Percentiles rank a stretch among this genome's conserved stretches.
Evolutionary conservation across 108 stramenopile species (phyloP).

Genomic region (Nannochloropsis gaditana): DNA sequence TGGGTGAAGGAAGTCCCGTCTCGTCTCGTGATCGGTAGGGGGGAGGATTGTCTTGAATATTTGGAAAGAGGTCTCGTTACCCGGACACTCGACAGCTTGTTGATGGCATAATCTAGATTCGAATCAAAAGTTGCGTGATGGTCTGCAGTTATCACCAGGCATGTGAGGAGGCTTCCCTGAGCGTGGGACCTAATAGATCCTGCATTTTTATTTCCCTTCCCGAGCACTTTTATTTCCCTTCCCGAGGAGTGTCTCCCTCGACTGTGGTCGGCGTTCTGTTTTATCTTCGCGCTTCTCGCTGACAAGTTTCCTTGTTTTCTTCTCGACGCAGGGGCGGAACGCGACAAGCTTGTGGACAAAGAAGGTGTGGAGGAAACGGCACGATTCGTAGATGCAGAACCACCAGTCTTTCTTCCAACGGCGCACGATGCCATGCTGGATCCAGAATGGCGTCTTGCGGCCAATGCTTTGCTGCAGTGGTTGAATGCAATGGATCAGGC

Average conservation of each 20-base stretch:
- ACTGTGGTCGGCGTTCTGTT: no score
- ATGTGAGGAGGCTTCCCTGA: no score
- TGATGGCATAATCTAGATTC: no score
- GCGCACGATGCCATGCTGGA: conserved; percentile 53
- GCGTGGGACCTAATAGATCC: no score
- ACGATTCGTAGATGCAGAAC: conserved; percentile 33
- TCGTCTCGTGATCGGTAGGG: conserved; percentile 2
- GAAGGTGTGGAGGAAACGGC: conserved; percentile 47
- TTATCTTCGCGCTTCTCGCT: no score
- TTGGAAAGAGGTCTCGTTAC: not conserved
- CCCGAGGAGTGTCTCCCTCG: no score
- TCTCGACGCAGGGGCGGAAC: conserved; percentile 36
- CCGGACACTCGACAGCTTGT: no score
- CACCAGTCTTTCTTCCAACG: not conserved
- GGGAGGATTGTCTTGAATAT: not conserved
- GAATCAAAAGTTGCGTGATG: no score
- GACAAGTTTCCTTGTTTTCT: not conserved
- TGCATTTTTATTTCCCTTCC: no score
- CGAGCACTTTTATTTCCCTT: no score
- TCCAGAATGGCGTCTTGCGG: conserved; percentile 43
- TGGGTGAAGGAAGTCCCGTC: not conserved
- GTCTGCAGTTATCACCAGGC: no score
- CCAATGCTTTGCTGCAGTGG: conserved; percentile 35
- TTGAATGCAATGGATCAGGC: conserved; percentile 14
- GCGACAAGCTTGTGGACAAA: conserved; percentile 48